phyloP scores from a whole-genome alignment of 2,329 filamentous ascomycete species.

The Pseudocercospora ulei region DNA sequence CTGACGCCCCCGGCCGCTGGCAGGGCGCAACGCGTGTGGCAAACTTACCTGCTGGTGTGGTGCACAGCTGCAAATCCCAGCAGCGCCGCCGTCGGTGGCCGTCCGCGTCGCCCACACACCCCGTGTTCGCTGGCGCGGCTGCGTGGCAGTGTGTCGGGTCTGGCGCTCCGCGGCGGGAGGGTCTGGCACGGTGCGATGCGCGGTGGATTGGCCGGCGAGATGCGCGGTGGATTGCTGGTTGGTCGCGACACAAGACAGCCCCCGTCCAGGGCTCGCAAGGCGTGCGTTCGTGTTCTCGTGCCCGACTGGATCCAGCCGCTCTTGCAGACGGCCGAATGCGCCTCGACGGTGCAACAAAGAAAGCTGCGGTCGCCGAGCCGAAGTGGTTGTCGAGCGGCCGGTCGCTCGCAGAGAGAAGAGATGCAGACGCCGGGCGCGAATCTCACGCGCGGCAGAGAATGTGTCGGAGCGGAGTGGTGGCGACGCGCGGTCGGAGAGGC shows the following conservation, averaged over 20 bases:
- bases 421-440: slow-evolving; percentile 1
- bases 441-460: too few species aligned
- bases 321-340: slow-evolving; percentile 21
- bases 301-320: slow-evolving; percentile 13
- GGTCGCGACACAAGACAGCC: neutral
- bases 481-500: neutral
- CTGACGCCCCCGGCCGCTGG: slow-evolving; percentile 8
- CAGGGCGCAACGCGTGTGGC: slow-evolving; percentile 9
- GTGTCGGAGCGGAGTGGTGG: neutral
- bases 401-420: neutral
- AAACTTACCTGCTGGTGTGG: slow-evolving; percentile 11
- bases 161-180: too few species aligned
- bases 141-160: too few species aligned
- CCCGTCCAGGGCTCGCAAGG: neutral
- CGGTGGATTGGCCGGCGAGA: slow-evolving; percentile 3
- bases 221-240: slow-evolving; percentile 8
- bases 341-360: slow-evolving; percentile 18
- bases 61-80: slow-evolving; percentile 5
- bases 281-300: slow-evolving; percentile 8
- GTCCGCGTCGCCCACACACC: slow-evolving; percentile 2
- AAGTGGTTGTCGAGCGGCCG: slow-evolving; percentile 1
- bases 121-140: too few species aligned
- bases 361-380: slow-evolving; percentile 6
- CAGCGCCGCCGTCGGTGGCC: neutral
- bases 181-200: too few species aligned